Base-by-base conservation (phyloP, 129 eudicot species). In the Lonicera japonica region DNA sequence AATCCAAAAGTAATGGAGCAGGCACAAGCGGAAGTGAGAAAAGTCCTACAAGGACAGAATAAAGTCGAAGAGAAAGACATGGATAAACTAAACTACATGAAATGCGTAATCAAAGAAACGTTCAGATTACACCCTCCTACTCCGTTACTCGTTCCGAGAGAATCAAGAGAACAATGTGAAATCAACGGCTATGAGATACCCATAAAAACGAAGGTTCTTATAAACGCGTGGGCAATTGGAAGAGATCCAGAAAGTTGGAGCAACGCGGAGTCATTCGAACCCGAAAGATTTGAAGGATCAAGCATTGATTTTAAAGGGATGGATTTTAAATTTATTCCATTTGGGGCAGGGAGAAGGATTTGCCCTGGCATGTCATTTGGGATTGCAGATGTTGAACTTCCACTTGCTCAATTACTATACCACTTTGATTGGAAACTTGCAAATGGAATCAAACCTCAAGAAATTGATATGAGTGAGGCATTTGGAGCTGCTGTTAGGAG, bases 51-150 rank as follows among this genome's bases (percentile, higher is more conserved):
- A 12, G 69, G 58, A 0, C 36, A 64, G 41, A 19, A 13, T 20
- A 63, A 17, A 23, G 9, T 71, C 12, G 25, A 63, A 4, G 83
- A 78, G 38, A 11, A 57, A 5, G 66, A 73, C 21, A 14, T 73
- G 17, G 4, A 66, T 8, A 55, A 58, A 1, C 47, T 78, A 19
- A 56, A 54, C 4, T 78, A 67, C 40, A 43, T 78, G 7, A 75
- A 73, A 25, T 51, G 23, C 2, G 76, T 73, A 15, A 60, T 78
- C 17, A 78, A 78, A 50, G 83, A 78, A 38, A 54, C 74, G 21
- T 22, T 78, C 10, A 51, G 83, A 36, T 17, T 47, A 0, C 76
- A 73, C 38, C 80, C 76, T 6, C 70, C 80, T 0, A 61, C 56
- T n/a, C 76, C 79, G 11, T 11, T 69, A 15, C 48, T 79, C 19